Evolutionary conservation across 2,329 filamentous ascomycete genomes (phyloP), one percentile per base, ranked within the genome.

Genomic region (Fusarium staphyleae): DNA sequence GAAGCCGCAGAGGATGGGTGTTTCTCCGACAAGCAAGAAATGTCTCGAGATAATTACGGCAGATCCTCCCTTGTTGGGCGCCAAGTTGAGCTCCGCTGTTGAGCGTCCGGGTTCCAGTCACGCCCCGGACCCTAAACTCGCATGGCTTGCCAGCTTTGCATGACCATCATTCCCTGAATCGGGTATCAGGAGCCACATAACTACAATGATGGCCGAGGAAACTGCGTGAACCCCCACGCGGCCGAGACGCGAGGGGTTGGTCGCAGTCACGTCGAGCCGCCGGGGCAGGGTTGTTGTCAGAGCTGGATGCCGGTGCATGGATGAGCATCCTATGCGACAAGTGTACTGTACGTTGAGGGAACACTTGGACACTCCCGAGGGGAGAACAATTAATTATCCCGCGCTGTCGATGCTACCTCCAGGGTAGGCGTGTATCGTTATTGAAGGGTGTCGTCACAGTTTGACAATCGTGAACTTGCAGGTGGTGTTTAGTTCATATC

Each of bases 141-240:
- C 63, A 66, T 66, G 57, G 63, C 46, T 55, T 62, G n/a, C n/a
- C n/a, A n/a, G n/a, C n/a, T n/a, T n/a, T n/a, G 57, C 58, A 61
- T 62, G 54, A 55, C 52, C 55, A 53, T 52, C 35, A 55, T 55
- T 65, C 55, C 57, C 60, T 66, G 60, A 64, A 46, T 59, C 59
- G 63, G 53, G 51, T 47, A 63, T 50, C 53, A 33, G 35, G 44
- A 60, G 60, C 58, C n/a, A n/a, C n/a, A n/a, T n/a, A n/a, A n/a
- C n/a, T 62, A 36, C 41, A 57, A 59, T 46, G 57, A 50, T 40
- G 37, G 41, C 32, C 57, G 55, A 59, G 45, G 44, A 42, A 52
- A 37, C 24, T 42, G 60, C 36, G 49, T 16, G 51, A 40, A 45
- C 63, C 63, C 63, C 63, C 63, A 66, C 63, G 63, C 46, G 43